Evolutionary conservation across 805 yeast genomes (phyloP).

Genomic region (Starmerella sirachaensis): DNA sequence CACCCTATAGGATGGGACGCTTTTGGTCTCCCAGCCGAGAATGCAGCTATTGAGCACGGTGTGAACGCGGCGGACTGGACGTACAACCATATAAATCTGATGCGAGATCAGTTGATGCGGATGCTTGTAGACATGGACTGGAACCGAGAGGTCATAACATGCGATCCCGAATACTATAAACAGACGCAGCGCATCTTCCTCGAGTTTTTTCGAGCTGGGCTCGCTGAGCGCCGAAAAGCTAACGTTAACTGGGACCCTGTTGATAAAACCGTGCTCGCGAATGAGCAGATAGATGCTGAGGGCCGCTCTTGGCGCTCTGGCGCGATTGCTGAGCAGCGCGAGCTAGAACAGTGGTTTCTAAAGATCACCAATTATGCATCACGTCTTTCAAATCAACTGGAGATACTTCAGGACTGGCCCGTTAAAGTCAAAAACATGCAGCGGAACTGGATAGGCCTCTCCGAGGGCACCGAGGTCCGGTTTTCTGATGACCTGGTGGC

Average conservation of each 20-base stretch:
- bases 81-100: slow-evolving; percentile 56
- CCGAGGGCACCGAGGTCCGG: slow-evolving; percentile 60
- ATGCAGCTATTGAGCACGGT: slow-evolving; percentile 84
- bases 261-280: slow-evolving; percentile 88
- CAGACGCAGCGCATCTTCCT: slow-evolving; percentile 86
- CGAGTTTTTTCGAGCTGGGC: slow-evolving; percentile 56
- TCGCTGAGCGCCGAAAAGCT: slow-evolving; percentile 77
- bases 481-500: slow-evolving; percentile 40
- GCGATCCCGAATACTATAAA: slow-evolving; percentile 75
- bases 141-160: slow-evolving; percentile 81
- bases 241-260: slow-evolving; percentile 97
- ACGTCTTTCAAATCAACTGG: slow-evolving; percentile 53
- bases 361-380: slow-evolving; percentile 76
- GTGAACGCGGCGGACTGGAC: slow-evolving; percentile 82
- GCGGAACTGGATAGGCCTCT: slow-evolving; percentile 83
- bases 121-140: slow-evolving; percentile 88
- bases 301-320: slow-evolving; percentile 97
- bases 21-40: slow-evolving; percentile 95
- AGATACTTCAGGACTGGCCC: slow-evolving; percentile 66
- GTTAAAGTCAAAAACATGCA: slow-evolving; percentile 82
- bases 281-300: slow-evolving; percentile 84
- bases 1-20: slow-evolving; percentile 99
- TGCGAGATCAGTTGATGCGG: slow-evolving; percentile 68
- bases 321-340: slow-evolving; percentile 74
- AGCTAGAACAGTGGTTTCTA: slow-evolving; percentile 85